These are phyloP conservation scores for Trametes coccinea DNA, from an alignment of 768 basidiomycete genomes.

Conservation along the genomic window DNA sequence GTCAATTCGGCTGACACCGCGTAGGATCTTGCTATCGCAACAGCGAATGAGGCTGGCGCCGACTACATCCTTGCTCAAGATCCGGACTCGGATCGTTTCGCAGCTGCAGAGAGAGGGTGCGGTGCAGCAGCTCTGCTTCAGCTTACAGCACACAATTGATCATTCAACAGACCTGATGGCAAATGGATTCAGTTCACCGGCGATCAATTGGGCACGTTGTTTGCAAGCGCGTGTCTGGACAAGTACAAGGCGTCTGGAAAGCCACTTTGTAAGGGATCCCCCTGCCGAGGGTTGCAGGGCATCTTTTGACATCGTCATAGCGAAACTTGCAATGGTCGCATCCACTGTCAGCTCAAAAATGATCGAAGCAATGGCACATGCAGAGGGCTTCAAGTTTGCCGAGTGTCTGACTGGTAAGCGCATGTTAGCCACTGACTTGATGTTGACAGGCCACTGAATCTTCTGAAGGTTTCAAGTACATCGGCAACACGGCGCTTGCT, in stretches of 20 bases:
- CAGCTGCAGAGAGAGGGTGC: constrained; percentile 66
- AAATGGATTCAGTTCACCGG: constrained; percentile 77
- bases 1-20: background rate
- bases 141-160: background rate
- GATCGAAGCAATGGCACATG: constrained; percentile 72
- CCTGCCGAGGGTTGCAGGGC: background rate
- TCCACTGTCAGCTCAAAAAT: constrained; percentile 92
- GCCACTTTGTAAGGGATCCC: constrained; percentile 37
- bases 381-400: constrained; percentile 79
- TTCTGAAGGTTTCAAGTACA: constrained; percentile 78
- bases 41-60: constrained; percentile 54
- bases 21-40: constrained; percentile 70
- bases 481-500: constrained; percentile 77
- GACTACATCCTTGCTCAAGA: constrained; percentile 83
- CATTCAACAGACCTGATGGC: constrained; percentile 44
- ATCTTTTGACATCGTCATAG: constrained; percentile 31
- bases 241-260: constrained; percentile 48
- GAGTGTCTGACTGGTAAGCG: constrained; percentile 79
- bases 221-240: constrained; percentile 49
- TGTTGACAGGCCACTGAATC: background rate
- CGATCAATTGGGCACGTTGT: constrained; percentile 73
- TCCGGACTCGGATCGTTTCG: constrained; percentile 84
- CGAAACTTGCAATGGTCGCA: constrained; percentile 80
- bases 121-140: background rate
- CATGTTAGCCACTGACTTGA: background rate